Evolutionary conservation across 2,329 filamentous ascomycete genomes (phyloP).

Genomic region (Colletotrichum navitas): DNA sequence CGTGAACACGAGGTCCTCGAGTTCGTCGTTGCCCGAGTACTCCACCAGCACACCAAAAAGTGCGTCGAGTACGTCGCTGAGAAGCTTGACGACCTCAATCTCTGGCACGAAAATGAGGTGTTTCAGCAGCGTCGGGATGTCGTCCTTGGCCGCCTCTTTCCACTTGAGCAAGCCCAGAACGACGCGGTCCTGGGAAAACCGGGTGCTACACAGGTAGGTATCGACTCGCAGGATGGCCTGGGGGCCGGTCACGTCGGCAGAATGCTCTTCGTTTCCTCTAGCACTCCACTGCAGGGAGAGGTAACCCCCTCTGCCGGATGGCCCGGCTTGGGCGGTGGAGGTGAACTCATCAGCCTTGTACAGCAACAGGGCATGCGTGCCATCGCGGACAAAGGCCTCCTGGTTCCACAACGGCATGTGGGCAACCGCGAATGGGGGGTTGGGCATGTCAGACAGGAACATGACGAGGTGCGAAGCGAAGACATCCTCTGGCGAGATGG

Average conservation of each 20-base stretch:
- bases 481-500: slow-evolving; percentile 83
- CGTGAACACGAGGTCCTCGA: slow-evolving; percentile 92
- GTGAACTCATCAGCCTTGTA: slow-evolving; percentile 96
- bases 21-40: slow-evolving; percentile 90
- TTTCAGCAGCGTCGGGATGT: slow-evolving; percentile 80
- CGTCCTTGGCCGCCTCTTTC: slow-evolving; percentile 79
- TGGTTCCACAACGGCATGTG: slow-evolving; percentile 96
- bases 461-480: slow-evolving; percentile 87
- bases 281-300: slow-evolving; percentile 85
- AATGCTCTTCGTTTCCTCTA: slow-evolving; percentile 73
- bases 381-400: slow-evolving; percentile 90
- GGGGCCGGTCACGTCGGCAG: slow-evolving; percentile 82
- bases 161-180: slow-evolving; percentile 88
- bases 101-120: slow-evolving; percentile 94
- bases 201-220: slow-evolving; percentile 93
- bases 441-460: slow-evolving; percentile 87
- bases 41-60: slow-evolving; percentile 93
- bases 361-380: slow-evolving; percentile 81
- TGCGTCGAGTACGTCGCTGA: slow-evolving; percentile 89
- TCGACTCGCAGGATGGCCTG: slow-evolving; percentile 83
- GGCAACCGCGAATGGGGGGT: slow-evolving; percentile 89
- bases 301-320: slow-evolving; percentile 85
- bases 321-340: slow-evolving; percentile 72
- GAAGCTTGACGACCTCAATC: slow-evolving; percentile 95
- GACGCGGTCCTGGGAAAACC: slow-evolving; percentile 91